Evolutionary conservation across 257 asterid species (phyloP).

Genomic region (Nicotiana benthamiana): DNA sequence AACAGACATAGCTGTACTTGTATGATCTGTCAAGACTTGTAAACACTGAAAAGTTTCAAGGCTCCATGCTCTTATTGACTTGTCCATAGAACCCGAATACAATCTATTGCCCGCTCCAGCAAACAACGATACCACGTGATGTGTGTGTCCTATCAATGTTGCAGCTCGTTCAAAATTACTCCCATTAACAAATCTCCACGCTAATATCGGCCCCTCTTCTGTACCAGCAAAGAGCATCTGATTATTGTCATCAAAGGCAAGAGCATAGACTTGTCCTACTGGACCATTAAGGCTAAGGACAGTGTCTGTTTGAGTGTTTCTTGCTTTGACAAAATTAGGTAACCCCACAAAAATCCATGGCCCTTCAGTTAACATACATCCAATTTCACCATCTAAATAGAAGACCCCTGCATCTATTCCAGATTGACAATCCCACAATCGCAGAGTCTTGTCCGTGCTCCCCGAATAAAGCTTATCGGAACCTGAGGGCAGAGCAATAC

Average conservation of each 20-base stretch:
- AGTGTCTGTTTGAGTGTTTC: constrained; percentile 32
- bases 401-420: no score
- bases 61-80: constrained; percentile 48
- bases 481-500: no score
- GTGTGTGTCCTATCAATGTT: constrained; percentile 34
- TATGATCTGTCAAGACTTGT: constrained; percentile 43
- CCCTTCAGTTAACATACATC: constrained; percentile 46
- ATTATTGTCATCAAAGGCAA: constrained; percentile 26
- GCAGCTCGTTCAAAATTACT: constrained; percentile 21
- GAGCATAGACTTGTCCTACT: constrained; percentile 41
- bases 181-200: constrained; percentile 37
- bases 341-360: constrained; percentile 55
- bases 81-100: constrained; percentile 51
- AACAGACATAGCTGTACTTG: constrained; percentile 36
- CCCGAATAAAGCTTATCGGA: no score
- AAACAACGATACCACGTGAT: constrained; percentile 34
- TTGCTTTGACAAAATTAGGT: constrained; percentile 41
- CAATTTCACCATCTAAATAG: constrained; percentile 23
- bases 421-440: no score
- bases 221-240: constrained; percentile 44
- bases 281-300: constrained; percentile 32
- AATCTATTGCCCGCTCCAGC: constrained; percentile 34
- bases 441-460: no score
- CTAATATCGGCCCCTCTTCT: constrained; percentile 58
- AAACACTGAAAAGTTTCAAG: constrained; percentile 43